These are phyloP conservation scores for Diospyros lotus DNA, from an alignment of 148 eudicot genomes.

Conservation along the genomic window DNA sequence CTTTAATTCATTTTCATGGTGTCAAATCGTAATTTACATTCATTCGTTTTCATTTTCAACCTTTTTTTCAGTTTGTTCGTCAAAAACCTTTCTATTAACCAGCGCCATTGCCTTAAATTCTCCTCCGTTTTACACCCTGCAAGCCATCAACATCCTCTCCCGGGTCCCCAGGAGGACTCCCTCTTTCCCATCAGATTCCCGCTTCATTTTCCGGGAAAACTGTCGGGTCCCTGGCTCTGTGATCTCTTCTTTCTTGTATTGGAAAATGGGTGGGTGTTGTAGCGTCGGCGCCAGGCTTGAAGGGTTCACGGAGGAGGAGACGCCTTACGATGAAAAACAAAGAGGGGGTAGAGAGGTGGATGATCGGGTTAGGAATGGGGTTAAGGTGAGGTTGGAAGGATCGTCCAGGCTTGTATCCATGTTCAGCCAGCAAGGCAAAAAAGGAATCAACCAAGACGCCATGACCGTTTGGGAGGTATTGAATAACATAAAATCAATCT, in stretches of 20 bases:
- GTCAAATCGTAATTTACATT: neutral
- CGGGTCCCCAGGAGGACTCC: conserved; percentile 1
- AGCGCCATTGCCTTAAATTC: neutral
- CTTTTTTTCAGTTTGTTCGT: neutral
- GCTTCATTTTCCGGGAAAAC: conserved; percentile 5
- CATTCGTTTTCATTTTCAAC: neutral
- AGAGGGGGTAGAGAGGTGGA: conserved; percentile 19
- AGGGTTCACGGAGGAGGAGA: conserved; percentile 17
- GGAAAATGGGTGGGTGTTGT: conserved; percentile 70
- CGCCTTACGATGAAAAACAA: conserved; percentile 8
- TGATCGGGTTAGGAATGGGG: conserved; percentile 28
- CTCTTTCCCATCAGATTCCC: neutral
- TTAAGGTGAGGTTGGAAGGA: conserved; percentile 51
- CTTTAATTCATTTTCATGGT: neutral
- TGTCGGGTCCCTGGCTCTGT: neutral
- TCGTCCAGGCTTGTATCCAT: conserved; percentile 49
- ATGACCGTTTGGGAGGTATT: conserved; percentile 86
- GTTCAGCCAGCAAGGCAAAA: conserved; percentile 59
- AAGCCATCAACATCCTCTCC: neutral
- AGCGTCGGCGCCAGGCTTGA: conserved; percentile 32
- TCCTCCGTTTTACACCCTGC: neutral
- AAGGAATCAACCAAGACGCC: conserved; percentile 75
- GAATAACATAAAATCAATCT: neutral
- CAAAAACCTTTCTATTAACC: neutral
- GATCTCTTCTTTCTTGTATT: neutral